These are phyloP conservation scores for Aeminium ludgeri DNA, from an alignment of 495 filamentous ascomycete species.

Conservation along the genomic window DNA sequence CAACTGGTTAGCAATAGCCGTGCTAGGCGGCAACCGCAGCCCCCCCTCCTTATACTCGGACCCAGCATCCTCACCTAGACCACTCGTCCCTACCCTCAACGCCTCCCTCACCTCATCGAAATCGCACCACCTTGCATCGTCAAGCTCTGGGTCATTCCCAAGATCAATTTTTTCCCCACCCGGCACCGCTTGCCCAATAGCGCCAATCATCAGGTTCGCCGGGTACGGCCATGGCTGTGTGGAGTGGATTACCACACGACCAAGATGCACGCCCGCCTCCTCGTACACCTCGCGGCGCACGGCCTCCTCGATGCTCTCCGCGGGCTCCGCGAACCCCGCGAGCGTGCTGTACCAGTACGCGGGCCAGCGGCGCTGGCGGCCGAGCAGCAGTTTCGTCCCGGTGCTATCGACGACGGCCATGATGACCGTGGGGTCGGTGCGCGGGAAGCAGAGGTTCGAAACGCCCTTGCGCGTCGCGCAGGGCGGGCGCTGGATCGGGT, in stretches of 20 bases:
- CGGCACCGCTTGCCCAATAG: constrained; percentile 69
- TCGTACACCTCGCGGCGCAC: constrained; percentile 94
- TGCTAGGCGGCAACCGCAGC: constrained; percentile 27
- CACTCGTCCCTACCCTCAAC: constrained; percentile 34
- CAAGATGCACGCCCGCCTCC: constrained; percentile 70
- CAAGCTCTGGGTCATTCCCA: constrained; percentile 77
- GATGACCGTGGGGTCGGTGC: constrained; percentile 91
- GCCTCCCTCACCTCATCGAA: constrained; percentile 41
- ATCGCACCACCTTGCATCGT: constrained; percentile 72
- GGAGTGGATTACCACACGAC: constrained; percentile 77
- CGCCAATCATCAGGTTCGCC: constrained; percentile 87
- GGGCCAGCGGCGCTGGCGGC: constrained; percentile 71
- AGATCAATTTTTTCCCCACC: constrained; percentile 65
- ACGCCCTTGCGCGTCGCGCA: constrained; percentile 63
- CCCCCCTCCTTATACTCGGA: constrained; percentile 48
- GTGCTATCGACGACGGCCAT: constrained; percentile 73
- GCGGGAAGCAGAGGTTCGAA: constrained; percentile 78
- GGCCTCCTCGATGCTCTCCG: constrained; percentile 86
- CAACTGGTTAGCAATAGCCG: constrained; percentile 33
- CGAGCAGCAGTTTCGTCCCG: constrained; percentile 60
- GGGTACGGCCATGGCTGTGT: constrained; percentile 88
- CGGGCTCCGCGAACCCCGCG: constrained; percentile 89
- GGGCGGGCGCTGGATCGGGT: constrained; percentile 33
- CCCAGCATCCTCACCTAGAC: constrained; percentile 45
- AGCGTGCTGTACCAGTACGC: constrained; percentile 74